Conservation (phyloP, 495 filamentous ascomycete species). For the Penicillium macrosclerotiorum region DNA sequence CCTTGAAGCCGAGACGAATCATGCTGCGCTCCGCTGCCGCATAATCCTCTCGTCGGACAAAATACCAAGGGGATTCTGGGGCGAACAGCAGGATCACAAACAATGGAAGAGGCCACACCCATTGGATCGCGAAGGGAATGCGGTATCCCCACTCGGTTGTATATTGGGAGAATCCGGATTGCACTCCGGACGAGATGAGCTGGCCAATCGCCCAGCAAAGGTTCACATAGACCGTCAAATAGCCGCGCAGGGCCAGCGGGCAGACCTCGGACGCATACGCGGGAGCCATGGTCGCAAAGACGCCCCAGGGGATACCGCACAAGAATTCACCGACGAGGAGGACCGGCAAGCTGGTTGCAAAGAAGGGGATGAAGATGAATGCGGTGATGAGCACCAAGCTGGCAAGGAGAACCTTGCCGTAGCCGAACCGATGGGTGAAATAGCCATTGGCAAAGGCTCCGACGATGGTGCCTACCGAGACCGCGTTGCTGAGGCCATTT, state of each 20-base stretch:
- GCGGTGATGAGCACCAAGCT: conserved; percentile 49
- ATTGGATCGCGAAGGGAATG: not conserved
- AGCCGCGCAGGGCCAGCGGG: conserved; percentile 58
- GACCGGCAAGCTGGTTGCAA: conserved; percentile 61
- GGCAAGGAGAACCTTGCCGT: conserved; percentile 57
- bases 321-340: conserved; percentile 56
- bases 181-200: conserved; percentile 4
- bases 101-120: conserved; percentile 26
- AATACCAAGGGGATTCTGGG: conserved; percentile 50
- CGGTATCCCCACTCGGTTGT: conserved; percentile 1
- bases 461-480: conserved; percentile 26
- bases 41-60: conserved; percentile 28
- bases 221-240: conserved; percentile 65
- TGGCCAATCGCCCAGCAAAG: conserved; percentile 52
- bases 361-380: conserved; percentile 68
- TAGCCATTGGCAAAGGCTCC: conserved; percentile 44
- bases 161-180: not conserved
- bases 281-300: conserved; percentile 7
- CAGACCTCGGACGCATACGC: conserved; percentile 64
- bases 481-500: conserved; percentile 60
- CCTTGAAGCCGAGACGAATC: not conserved
- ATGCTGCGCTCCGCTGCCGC: not conserved
- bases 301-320: conserved; percentile 1
- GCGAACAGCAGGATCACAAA: conserved; percentile 38
- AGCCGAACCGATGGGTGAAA: conserved; percentile 42